Base-by-base conservation (phyloP, 805 yeast genomes). In the Maudiozyma barnettii region DNA sequence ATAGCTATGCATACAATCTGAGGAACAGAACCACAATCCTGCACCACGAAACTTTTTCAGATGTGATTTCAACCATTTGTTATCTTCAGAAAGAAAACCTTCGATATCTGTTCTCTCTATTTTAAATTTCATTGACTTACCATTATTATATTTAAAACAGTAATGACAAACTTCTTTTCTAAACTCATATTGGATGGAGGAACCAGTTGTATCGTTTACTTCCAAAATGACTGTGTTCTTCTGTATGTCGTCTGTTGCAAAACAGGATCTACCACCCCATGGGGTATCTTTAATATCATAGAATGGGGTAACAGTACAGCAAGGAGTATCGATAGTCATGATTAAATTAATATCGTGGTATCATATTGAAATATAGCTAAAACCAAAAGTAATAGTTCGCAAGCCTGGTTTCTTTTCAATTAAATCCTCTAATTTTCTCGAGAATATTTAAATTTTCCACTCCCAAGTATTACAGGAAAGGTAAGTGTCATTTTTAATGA, bases 91-190 rank as follows among this genome's bases (percentile, higher is more conserved):
- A 10, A 39, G 12, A 9, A 37, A 20, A 13, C 43, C 39, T 16
- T 36, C 49, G 10, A 54, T 23, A n/a, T 45, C 49, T 18, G 22
- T 33, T 35, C 45, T 43, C 16, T 51, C 44, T 12, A 72, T 52
- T 47, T 68, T 74, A 45, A 61, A 55, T 51, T 75, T 79, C 64
- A 77, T 64, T 37, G 66, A 64, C 31, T 61, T 64, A 0, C 84
- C 82, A 51, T 69, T 58, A 30, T 67, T 68, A 52, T 78, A 81
- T 2, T 52, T 46, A 55, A 71, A 78, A 53, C 88, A 81, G 49
- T 58, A 54, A 7, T 74, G 68, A 57, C 88, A 81, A 1, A 78
- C 83, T 54, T 81, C 87, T 52, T 79, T 80, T 44, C 76, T 72
- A 58, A 78, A 81, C 4, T 78, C 79, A 49, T 72, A 68, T 16